A percentile compares a stretch with the other conserved stretches of the same genome.
These are phyloP conservation scores for Leavenworthia alabamica DNA, from an alignment of 345 rosid species.

Conservation along the genomic window DNA sequence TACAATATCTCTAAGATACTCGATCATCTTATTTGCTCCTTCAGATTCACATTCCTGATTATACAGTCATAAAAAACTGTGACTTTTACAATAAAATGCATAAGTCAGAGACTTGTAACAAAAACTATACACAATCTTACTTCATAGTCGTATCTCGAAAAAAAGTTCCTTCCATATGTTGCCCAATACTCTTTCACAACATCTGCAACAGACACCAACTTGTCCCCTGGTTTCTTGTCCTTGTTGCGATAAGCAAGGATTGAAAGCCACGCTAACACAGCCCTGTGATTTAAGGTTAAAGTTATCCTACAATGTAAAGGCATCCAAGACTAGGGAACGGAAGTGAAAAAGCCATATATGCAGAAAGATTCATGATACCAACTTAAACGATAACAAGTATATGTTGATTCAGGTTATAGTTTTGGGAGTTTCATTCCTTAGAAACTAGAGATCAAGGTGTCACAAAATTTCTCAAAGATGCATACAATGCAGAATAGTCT, in stretches of 20 bases:
- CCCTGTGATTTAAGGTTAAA: constrained; percentile 47
- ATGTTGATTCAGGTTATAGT: background rate
- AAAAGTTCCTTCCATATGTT: constrained; percentile 83
- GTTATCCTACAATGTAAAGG: background rate
- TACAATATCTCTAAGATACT: constrained; percentile 62
- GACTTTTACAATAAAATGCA: background rate
- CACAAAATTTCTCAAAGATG: background rate
- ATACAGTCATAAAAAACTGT: constrained; percentile 7
- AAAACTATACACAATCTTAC: constrained; percentile 35
- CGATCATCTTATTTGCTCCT: constrained; percentile 84
- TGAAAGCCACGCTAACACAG: constrained; percentile 92
- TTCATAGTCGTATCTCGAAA: constrained; percentile 94
- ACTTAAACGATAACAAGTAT: background rate
- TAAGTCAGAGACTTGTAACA: background rate
- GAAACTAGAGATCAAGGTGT: background rate
- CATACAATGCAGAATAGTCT: background rate
- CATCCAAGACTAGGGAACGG: background rate
- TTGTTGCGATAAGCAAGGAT: constrained; percentile 73
- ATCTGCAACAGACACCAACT: constrained; percentile 73
- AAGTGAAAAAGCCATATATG: background rate
- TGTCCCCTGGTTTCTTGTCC: constrained; percentile 70
- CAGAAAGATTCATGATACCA: background rate
- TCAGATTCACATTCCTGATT: constrained; percentile 86
- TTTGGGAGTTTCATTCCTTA: background rate
- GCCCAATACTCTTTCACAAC: constrained; percentile 90